These are phyloP conservation scores for Ochetophila trinervis DNA, from an alignment of 306 rosid genomes.

Conservation along the genomic window DNA sequence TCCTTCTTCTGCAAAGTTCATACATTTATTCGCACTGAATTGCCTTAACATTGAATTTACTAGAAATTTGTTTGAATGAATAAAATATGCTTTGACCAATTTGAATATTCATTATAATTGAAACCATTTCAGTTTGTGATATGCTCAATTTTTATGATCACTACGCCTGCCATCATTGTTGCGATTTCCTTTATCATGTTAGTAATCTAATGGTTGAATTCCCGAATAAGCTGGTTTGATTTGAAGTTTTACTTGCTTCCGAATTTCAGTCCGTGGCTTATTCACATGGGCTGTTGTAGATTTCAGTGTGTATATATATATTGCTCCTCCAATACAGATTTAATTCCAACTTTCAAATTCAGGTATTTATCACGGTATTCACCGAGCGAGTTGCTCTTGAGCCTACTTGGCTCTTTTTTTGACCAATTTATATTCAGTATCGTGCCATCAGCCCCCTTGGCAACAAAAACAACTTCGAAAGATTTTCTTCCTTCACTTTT, in stretches of 20 bases:
- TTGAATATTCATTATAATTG: not conserved
- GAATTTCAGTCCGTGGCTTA: not conserved
- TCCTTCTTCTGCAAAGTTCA: not conserved
- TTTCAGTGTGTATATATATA: not conserved
- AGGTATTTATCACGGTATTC: no score
- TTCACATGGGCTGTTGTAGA: not conserved
- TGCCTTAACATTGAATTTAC: not conserved
- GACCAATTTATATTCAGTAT: no score
- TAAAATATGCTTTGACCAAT: not conserved
- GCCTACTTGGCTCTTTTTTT: no score
- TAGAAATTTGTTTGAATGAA: not conserved
- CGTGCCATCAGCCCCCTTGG: not conserved
- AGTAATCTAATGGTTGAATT: not conserved
- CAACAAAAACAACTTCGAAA: not conserved
- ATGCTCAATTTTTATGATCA: not conserved
- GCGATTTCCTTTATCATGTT: not conserved
- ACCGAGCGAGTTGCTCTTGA: no score
- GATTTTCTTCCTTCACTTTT: not conserved
- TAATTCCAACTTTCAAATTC: no score
- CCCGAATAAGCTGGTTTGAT: not conserved
- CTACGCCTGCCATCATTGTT: not conserved
- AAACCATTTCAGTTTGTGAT: no score
- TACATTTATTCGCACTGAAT: not conserved
- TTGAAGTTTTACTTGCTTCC: not conserved
- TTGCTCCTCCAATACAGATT: no score